Base-by-base conservation (phyloP, 305 asterid species). In the Fraxinus baroniana region DNA sequence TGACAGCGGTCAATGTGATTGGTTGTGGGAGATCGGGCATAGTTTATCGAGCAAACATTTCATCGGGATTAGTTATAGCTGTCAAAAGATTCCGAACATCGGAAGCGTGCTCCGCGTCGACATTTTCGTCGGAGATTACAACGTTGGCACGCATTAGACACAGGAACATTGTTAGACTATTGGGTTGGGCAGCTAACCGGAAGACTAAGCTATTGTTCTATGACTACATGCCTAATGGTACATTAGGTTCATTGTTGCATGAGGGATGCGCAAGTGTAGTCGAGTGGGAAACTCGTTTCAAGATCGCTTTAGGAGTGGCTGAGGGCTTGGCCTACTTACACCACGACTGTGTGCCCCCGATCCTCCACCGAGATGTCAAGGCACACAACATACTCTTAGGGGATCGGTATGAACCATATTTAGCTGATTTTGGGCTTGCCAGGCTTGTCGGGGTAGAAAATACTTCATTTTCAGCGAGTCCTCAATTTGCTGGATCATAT, bases 371-470 rank as follows among this genome's bases (percentile, higher is more conserved):
- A 0, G 99, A 95, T 15, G 91, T 94, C 26, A 95, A 95, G 83
- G 79, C 92, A 7, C 90, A 92, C 2, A 95, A 95, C 80, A 93
- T 95, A 80, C 86, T 95, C 2, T 85, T 95, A 77, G 97, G 97
- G 1, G 96, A 94, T 8, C 85, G 85, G 1, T 91, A 92, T 39
- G 99, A 94, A 77, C 89, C 99, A 0, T 92, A 94, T 81, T 78
- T 95, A 28, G 99, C 97, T 1, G 99, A 95, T 79, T 95, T 95
- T 44, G 99, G 97, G 68, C 93, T 95, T 18, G 98, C 99, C n/a
- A 91, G 94, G 83, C 87, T 94, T 44, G 86, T 93, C 26, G 95
- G 92, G 84, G 93, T 91, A 60, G 97, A 90, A 75, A 84, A 82
- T 39, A 75, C 81, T 79, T 86, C 95, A 57, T 74, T 89, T 83